Conservation (phyloP, 805 yeast species). For the Pichia heedii region DNA sequence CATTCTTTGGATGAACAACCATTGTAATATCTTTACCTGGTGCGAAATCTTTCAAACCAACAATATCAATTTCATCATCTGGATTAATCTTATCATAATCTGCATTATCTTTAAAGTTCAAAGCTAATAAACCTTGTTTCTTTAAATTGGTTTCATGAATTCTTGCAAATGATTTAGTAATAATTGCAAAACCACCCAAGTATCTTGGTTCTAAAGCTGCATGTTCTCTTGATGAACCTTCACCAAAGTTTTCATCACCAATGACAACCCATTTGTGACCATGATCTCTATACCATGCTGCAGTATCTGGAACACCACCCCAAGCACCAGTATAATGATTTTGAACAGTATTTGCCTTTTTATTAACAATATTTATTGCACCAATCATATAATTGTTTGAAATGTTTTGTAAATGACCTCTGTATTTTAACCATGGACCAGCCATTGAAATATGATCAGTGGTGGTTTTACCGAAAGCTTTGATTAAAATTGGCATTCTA, state of each 20-base stretch:
- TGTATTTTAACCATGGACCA: slow-evolving; percentile 99
- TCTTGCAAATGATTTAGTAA: slow-evolving; percentile 96
- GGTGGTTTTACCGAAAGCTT: slow-evolving; percentile 95
- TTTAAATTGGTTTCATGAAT: slow-evolving; percentile 99
- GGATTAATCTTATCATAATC: slow-evolving; percentile 93
- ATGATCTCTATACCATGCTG: slow-evolving; percentile 86
- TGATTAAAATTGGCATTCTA: slow-evolving; percentile 87
- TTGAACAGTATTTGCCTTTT: slow-evolving; percentile 84
- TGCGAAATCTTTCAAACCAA: slow-evolving; percentile 76
- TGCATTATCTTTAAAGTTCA: slow-evolving; percentile 80
- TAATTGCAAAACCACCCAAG: slow-evolving; percentile 97
- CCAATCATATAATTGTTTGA: slow-evolving; percentile 99
- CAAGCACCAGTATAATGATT: slow-evolving; percentile 87
- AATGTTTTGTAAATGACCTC: slow-evolving; percentile 98
- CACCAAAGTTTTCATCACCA: slow-evolving; percentile 99
- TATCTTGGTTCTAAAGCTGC: slow-evolving; percentile 99
- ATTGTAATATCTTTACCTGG: slow-evolving; percentile 87
- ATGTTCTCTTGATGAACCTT: slow-evolving; percentile 99
- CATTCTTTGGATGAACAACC: slow-evolving; percentile 66
- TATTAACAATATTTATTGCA: slow-evolving; percentile 94
- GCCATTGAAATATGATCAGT: slow-evolving; percentile 99
- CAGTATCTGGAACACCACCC: slow-evolving; percentile 96
- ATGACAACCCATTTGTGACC: slow-evolving; percentile 95
- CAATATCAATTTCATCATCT: slow-evolving; percentile 78
- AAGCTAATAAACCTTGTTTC: slow-evolving; percentile 98